Base-by-base conservation (phyloP, 208 protist genomes). In the Naegleria fowleri region DNA sequence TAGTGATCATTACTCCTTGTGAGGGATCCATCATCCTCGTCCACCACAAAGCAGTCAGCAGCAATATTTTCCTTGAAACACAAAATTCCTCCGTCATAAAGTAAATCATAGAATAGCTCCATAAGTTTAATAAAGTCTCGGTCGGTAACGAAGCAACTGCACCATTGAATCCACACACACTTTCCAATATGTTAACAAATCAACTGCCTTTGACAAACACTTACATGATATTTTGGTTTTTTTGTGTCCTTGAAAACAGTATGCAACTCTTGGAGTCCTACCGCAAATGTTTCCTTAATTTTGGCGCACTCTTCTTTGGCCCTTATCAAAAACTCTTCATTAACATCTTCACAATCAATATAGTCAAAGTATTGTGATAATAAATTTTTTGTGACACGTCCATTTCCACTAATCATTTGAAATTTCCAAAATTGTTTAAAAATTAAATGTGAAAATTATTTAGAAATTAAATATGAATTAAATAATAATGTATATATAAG, bases 101-200 rank as follows among this genome's bases (percentile, higher is more conserved):
- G 29, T 79, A 79, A 79, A 13, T 79, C 67, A 36, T 79, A 79
- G 36, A 7, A 48, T 48, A 36, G n/a, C n/a, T 36, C 29, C 0
- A 79, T 36, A 79, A 79, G n/a, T 29, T 79, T 79, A 13, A 79
- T n/a, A 79, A 79, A 79, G 36, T 79, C 67, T 79, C 16, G 7
- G 36, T 79, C 67, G 1, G 16, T 79, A 0, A 79, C 5, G 9
- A 79, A 79, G 36, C 67, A 79, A 3, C 25, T n/a, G 25, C 67
- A 79, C 67, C 67, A 79, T 79, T 79, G 67, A 79, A 79, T 33
- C 67, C 67, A 79, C 29, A 79, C n/a, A 79, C 67, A 79, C 29
- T 79, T 15, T 58, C 5, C 51, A 58, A 58, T 58, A 15, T 58
- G n/a, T n/a, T n/a, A n/a, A n/a, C n/a, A n/a, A n/a, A n/a, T n/a